These are phyloP conservation scores for Fusarium sp. DNA, from an alignment of 2,329 filamentous ascomycete species.

Conservation along the genomic window DNA sequence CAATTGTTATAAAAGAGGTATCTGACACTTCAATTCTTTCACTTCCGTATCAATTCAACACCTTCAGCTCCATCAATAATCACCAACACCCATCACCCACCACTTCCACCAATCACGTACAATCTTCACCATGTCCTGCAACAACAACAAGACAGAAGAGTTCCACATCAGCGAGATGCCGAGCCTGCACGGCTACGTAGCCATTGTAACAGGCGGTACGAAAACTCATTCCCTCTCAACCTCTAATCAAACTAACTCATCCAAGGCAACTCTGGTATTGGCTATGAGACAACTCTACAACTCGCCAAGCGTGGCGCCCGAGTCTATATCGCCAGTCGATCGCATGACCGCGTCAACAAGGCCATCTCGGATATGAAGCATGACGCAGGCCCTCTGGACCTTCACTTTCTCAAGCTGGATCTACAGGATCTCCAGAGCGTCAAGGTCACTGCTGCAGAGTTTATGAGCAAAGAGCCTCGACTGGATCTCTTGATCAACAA, in stretches of 20 bases:
- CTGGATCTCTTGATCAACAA: conserved; percentile 43
- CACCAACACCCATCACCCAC: not conserved
- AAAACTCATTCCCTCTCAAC: accelerated
- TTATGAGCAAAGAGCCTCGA: conserved; percentile 28
- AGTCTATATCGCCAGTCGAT: conserved; percentile 41
- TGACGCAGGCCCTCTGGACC: conserved; percentile 19
- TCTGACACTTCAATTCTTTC: not conserved
- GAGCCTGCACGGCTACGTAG: conserved; percentile 34
- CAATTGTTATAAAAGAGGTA: not conserved
- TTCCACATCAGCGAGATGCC: conserved; percentile 36
- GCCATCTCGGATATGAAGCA: conserved; percentile 37
- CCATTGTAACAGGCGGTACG: conserved; percentile 42
- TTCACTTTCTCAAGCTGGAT: conserved; percentile 41
- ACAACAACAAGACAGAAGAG: conserved; percentile 10
- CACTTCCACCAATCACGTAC: not conserved
- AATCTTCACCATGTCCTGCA: conserved; percentile 10
- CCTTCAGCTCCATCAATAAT: not conserved
- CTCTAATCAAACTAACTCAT: accelerated
- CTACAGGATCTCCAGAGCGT: conserved; percentile 38
- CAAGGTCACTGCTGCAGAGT: conserved; percentile 27
- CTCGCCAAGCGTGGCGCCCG: conserved; percentile 35
- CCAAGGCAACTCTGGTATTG: conserved; percentile 39
- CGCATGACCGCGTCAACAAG: conserved; percentile 32
- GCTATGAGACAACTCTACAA: conserved; percentile 38
- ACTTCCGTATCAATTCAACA: not conserved